phyloP scores from a whole-genome alignment of 495 filamentous ascomycete genomes.

The Cercophora samala region DNA sequence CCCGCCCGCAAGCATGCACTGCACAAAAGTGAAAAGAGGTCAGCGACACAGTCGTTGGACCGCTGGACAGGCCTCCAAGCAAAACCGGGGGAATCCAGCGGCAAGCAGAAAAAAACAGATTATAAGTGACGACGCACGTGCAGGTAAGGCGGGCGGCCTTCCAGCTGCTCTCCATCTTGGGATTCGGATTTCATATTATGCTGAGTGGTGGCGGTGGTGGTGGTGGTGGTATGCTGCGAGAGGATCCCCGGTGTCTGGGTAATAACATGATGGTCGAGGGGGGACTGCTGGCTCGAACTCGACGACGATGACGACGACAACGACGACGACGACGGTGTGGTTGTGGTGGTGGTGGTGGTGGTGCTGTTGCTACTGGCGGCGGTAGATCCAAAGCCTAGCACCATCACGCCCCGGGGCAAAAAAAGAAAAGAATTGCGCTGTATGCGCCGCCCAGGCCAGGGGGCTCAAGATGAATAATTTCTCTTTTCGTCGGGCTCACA shows the following conservation, averaged over 20 bases:
- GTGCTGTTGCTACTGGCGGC: conserved; percentile 12
- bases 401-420: conserved; percentile 28
- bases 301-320: conserved; percentile 8
- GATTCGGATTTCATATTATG: conserved; percentile 40
- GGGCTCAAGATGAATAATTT: conserved; percentile 11
- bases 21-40: conserved; percentile 1
- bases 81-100: not conserved
- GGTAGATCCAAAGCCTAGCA: conserved; percentile 31
- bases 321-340: too few species aligned
- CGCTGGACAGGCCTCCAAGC: not conserved
- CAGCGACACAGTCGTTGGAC: conserved; percentile 21
- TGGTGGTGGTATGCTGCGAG: conserved; percentile 12
- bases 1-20: conserved; percentile 95
- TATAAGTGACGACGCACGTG: conserved; percentile 35
- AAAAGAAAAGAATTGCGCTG: conserved; percentile 24
- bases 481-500: not conserved
- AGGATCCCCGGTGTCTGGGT: not conserved
- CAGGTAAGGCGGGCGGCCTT: conserved; percentile 45
- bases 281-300: conserved; percentile 5
- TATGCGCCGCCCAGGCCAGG: conserved; percentile 28
- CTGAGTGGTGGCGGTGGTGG: conserved; percentile 25
- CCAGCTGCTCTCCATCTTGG: conserved; percentile 42
- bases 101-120: not conserved
- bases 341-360: too few species aligned
- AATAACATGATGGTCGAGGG: conserved; percentile 12